Conservation (phyloP, 306 rosid genomes). For the Fragaria iinumae region DNA sequence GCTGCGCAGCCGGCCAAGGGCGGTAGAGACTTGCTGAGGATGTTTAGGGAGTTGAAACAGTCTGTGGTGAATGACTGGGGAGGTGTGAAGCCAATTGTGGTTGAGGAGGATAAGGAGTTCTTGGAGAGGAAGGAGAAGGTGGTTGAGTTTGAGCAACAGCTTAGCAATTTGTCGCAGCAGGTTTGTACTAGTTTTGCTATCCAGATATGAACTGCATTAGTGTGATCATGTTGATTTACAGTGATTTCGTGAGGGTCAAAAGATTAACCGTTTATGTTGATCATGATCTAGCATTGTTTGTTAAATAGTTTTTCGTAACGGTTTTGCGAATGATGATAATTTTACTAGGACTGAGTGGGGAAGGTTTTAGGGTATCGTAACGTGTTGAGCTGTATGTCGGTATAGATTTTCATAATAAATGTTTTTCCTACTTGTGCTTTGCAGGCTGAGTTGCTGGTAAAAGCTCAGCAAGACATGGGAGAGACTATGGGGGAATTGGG, state of each 20-base stretch:
- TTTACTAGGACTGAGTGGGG: background rate
- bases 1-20: conserved; percentile 35
- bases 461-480: conserved; percentile 88
- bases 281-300: background rate
- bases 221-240: background rate
- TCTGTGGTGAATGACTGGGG: conserved; percentile 80
- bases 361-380: background rate
- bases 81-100: conserved; percentile 67
- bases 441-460: conserved; percentile 85
- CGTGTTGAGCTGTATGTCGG: background rate
- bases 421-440: background rate
- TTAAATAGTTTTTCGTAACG: background rate
- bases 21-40: conserved; percentile 43
- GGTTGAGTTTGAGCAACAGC: conserved; percentile 66
- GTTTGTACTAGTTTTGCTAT: conserved; percentile 25
- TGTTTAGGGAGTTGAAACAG: conserved; percentile 73
- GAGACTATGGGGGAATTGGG: conserved; percentile 89
- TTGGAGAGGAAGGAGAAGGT: conserved; percentile 69
- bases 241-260: background rate
- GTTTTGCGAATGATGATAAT: background rate
- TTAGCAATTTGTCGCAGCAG: conserved; percentile 78
- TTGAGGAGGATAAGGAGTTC: conserved; percentile 84
- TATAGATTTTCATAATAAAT: conserved; percentile 9
- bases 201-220: background rate
- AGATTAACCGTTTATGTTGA: background rate